Evolutionary conservation across 306 rosid genomes (phyloP), one percentile per base, ranked within the genome.

Genomic region (Ochetophila trinervis): DNA sequence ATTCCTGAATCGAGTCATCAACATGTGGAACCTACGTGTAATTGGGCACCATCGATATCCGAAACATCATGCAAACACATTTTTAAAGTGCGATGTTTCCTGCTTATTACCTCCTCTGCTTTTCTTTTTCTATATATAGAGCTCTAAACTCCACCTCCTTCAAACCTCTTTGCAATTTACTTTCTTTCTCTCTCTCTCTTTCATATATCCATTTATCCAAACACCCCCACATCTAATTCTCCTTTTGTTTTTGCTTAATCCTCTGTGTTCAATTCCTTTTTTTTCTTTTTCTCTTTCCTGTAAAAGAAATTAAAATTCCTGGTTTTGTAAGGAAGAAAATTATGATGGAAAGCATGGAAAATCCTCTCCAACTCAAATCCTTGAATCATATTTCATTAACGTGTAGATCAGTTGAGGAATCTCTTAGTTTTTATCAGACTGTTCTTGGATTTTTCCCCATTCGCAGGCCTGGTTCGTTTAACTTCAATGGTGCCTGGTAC

Each of bases 371-470:
- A 21, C 81, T 88, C 22, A 88, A 83, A 79, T 84, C 97, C 30
- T 62, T 91, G 79, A 91, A 91, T 67, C 97, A 88, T 65, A 88
- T 91, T 45, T 91, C 97, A n/a, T 20, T 86, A 22, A 18, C 64
- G 40, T 88, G 94, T 77, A 81, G 79, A 71, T 88, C 97, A 57
- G 35, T 91, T 27, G 86, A 86, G 63, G 72, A 84, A 16, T 84
- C 97, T 16, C 52, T 79, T 66, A 73, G 81, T 60, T 88, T 91
- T 62, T 91, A 91, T 34, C 77, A 70, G 49, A 66, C 75, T 44
- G 83, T 84, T 77, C 94, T 91, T 74, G 96, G 94, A 24, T 88
- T 91, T 79, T 42, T 58, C 65, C 84, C 81, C 3, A 50, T 82
- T 19, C 65, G 74, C 49, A 82, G 90, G 66, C 87, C 87, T 22